These are phyloP conservation scores for Umbelopsis sp. DNA, from an alignment of 192 early-diverging fungal genomes.

Conservation along the genomic window DNA sequence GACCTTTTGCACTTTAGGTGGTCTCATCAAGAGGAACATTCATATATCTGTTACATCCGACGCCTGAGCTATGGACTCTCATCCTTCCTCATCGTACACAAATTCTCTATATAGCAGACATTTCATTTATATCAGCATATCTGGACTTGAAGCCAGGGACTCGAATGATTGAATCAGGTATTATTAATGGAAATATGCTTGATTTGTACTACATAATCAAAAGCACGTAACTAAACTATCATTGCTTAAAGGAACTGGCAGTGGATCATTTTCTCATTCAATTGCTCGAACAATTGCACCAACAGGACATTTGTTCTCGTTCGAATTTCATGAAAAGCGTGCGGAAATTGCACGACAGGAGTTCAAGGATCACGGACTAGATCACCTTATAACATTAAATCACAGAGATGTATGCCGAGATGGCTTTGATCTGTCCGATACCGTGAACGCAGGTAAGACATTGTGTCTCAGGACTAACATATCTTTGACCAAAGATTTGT, in stretches of 20 bases:
- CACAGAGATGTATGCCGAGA: slow-evolving; percentile 88
- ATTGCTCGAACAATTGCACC: slow-evolving; percentile 88
- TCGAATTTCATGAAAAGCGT: slow-evolving; percentile 90
- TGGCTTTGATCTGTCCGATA: slow-evolving; percentile 78
- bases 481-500: background rate
- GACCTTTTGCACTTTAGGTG: background rate
- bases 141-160: slow-evolving; percentile 87
- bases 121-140: slow-evolving; percentile 82
- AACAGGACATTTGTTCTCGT: slow-evolving; percentile 87
- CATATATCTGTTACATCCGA: slow-evolving; percentile 86
- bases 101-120: slow-evolving; percentile 94
- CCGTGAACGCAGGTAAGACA: slow-evolving; percentile 71
- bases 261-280: slow-evolving; percentile 97
- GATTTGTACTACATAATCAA: background rate
- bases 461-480: background rate
- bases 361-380: slow-evolving; percentile 78
- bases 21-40: slow-evolving; percentile 51
- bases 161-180: slow-evolving; percentile 85
- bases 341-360: slow-evolving; percentile 69
- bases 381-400: slow-evolving; percentile 67
- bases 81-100: slow-evolving; percentile 94
- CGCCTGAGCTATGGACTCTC: slow-evolving; percentile 95
- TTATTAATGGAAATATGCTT: slow-evolving; percentile 5
- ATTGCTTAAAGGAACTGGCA: slow-evolving; percentile 71
- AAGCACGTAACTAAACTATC: background rate